Conservation (phyloP, 257 asterid genomes). For the Penstemon barbatus region DNA sequence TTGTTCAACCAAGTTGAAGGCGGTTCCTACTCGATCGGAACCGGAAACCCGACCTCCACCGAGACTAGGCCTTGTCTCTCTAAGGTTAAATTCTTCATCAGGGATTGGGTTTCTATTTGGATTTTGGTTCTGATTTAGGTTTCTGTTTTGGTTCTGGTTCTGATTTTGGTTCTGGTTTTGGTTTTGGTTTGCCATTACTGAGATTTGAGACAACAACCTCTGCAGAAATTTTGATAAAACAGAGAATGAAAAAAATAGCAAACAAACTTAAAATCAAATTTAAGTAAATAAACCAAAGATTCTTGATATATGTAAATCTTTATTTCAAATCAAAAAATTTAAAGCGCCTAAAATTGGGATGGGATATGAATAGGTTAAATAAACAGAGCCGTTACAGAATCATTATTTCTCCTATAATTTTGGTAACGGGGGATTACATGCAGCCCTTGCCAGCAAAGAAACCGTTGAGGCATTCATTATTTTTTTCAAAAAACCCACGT, state of each 20-base stretch:
- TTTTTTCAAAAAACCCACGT: constrained; percentile 18
- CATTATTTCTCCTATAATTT: constrained; percentile 29
- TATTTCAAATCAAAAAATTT: constrained; percentile 25
- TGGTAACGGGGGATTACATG: constrained; percentile 36
- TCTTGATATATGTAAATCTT: constrained; percentile 19
- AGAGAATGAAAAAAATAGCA: background rate
- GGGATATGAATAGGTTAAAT: constrained; percentile 28
- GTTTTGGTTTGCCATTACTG: constrained; percentile 39
- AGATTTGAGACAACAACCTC: constrained; percentile 2
- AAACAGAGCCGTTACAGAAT: constrained; percentile 45
- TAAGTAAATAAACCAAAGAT: background rate
- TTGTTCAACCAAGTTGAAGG: constrained; percentile 85
- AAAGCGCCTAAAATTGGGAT: constrained; percentile 38
- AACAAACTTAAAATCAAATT: background rate
- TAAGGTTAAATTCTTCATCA: constrained; percentile 60
- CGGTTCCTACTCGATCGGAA: constrained; percentile 57
- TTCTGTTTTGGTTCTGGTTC: constrained; percentile 32
- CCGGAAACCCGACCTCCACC: constrained; percentile 77
- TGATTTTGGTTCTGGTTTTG: constrained; percentile 27
- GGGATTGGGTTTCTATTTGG: background rate
- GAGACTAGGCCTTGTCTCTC: constrained; percentile 79
- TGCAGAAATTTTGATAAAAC: constrained; percentile 17
- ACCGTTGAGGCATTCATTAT: constrained; percentile 21
- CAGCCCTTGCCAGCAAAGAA: constrained; percentile 13
- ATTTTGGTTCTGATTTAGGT: constrained; percentile 30